A percentile compares a stretch with the other conserved stretches of the same genome.
Evolutionary conservation across 1,139 yeast genomes (phyloP).

Genomic region (Sugiyamaella japonica): DNA sequence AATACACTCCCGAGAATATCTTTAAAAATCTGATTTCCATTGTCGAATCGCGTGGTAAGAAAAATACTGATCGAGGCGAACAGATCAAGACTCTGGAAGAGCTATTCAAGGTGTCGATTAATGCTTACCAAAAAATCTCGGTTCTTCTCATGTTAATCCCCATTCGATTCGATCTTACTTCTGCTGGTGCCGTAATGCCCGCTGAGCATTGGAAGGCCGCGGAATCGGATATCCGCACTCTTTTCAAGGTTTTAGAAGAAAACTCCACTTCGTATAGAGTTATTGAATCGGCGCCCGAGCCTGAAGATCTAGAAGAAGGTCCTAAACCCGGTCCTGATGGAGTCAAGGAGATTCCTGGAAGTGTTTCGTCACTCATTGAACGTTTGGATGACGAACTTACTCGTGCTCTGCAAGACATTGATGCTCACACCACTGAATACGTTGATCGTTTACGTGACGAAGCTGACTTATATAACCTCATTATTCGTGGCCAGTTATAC

Average conservation of each 20-base stretch:
- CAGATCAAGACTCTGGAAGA: slow-evolving; percentile 73
- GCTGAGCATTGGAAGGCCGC: slow-evolving; percentile 78
- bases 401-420: slow-evolving; percentile 81
- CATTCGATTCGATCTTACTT: slow-evolving; percentile 73
- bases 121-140: slow-evolving; percentile 73
- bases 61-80: slow-evolving; percentile 81
- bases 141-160: slow-evolving; percentile 83
- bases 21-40: slow-evolving; percentile 74
- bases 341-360: slow-evolving; percentile 74
- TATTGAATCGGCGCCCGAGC: slow-evolving; percentile 70
- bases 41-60: slow-evolving; percentile 92
- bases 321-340: slow-evolving; percentile 76
- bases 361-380: slow-evolving; percentile 82
- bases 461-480: slow-evolving; percentile 66
- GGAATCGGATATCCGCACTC: slow-evolving; percentile 58
- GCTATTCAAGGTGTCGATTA: slow-evolving; percentile 52
- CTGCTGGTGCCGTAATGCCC: slow-evolving; percentile 73
- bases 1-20: slow-evolving; percentile 48
- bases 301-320: slow-evolving; percentile 71
- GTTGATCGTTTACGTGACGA: slow-evolving; percentile 90
- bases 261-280: slow-evolving; percentile 62
- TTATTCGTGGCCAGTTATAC: slow-evolving; percentile 84
- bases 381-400: slow-evolving; percentile 94
- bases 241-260: slow-evolving; percentile 68
- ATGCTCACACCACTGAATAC: slow-evolving; percentile 94